Percentiles rank a stretch among this genome's conserved stretches.
Evolutionary conservation across 2,329 filamentous ascomycete species (phyloP).

Genomic region (Dactylonectria macrodidyma): DNA sequence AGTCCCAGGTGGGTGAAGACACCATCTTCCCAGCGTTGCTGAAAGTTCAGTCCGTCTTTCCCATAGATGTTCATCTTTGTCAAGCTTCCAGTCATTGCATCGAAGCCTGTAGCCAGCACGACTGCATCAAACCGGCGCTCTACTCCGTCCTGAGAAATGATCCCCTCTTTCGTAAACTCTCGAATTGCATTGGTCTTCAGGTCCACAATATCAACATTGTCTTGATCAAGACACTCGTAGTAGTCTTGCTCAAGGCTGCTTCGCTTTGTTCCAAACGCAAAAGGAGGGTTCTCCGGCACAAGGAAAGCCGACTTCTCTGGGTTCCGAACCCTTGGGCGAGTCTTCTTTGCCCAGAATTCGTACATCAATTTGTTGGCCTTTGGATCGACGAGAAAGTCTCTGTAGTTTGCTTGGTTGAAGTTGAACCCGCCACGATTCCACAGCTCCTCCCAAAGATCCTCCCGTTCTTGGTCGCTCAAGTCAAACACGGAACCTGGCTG

Average conservation of each 20-base stretch:
- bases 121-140: conserved; percentile 45
- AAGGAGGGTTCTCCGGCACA: conserved; percentile 61
- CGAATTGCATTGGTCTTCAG: conserved; percentile 60
- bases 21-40: conserved; percentile 36
- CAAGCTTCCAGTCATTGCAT: conserved; percentile 41
- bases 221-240: conserved; percentile 64
- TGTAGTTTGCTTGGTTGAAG: conserved; percentile 62
- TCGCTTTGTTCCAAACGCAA: conserved; percentile 63
- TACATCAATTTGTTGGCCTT: conserved; percentile 62
- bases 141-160: conserved; percentile 55
- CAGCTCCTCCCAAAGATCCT: conserved; percentile 59
- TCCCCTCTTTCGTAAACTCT: conserved; percentile 56
- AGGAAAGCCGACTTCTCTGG: conserved; percentile 60
- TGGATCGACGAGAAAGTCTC: conserved; percentile 59
- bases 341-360: conserved; percentile 64
- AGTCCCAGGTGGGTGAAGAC: conserved; percentile 44
- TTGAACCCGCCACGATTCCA: conserved; percentile 64
- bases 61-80: conserved; percentile 41
- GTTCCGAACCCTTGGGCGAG: conserved; percentile 60
- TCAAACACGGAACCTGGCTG: conserved; percentile 27
- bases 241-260: conserved; percentile 63
- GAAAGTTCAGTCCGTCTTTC: conserved; percentile 30
- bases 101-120: conserved; percentile 43
- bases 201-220: conserved; percentile 63
- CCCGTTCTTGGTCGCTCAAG: conserved; percentile 57